A percentile compares a stretch with the other conserved stretches of the same genome.
phyloP scores from a whole-genome alignment of 1,284 basidiomycete genomes.

The Meira nashicola region DNA sequence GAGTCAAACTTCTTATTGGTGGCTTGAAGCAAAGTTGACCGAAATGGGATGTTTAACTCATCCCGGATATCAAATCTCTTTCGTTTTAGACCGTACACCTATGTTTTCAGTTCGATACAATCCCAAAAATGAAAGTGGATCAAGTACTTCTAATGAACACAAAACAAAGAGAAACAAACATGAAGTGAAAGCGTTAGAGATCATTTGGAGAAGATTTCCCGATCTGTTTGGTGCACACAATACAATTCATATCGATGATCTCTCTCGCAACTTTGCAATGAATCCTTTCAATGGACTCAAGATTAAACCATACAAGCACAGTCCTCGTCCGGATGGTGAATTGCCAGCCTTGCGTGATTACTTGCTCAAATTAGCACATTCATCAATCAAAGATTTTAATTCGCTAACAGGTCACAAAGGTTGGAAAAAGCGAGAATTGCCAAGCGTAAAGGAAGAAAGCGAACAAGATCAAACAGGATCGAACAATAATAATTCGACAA shows the following conservation, averaged over 20 bases:
- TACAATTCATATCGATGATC: constrained; percentile 81
- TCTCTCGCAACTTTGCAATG: constrained; percentile 72
- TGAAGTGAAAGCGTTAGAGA: constrained; percentile 55
- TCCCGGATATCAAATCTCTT: constrained; percentile 25
- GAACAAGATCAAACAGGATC: neutral
- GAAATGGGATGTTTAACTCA: constrained; percentile 71
- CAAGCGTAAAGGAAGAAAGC: neutral
- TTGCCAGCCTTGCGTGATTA: constrained; percentile 26
- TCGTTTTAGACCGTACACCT: constrained; percentile 67
- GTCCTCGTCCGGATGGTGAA: constrained; percentile 37
- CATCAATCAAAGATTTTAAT: constrained; percentile 23
- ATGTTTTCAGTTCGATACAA: constrained; percentile 76
- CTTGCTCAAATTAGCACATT: constrained; percentile 31
- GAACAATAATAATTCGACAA: neutral
- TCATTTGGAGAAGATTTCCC: constrained; percentile 43
- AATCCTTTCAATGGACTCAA: constrained; percentile 79
- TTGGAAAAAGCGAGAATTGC: constrained; percentile 26
- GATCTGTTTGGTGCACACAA: constrained; percentile 56
- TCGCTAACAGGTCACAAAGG: constrained; percentile 20
- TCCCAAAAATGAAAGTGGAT: constrained; percentile 55
- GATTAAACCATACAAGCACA: constrained; percentile 52
- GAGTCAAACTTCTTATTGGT: constrained; percentile 71
- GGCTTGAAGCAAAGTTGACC: constrained; percentile 83
- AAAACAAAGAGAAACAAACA: constrained; percentile 61
- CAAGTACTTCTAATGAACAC: constrained; percentile 46